Conservation (phyloP, 352 stramenopile species). For the Globisporangium iwayamae region DNA sequence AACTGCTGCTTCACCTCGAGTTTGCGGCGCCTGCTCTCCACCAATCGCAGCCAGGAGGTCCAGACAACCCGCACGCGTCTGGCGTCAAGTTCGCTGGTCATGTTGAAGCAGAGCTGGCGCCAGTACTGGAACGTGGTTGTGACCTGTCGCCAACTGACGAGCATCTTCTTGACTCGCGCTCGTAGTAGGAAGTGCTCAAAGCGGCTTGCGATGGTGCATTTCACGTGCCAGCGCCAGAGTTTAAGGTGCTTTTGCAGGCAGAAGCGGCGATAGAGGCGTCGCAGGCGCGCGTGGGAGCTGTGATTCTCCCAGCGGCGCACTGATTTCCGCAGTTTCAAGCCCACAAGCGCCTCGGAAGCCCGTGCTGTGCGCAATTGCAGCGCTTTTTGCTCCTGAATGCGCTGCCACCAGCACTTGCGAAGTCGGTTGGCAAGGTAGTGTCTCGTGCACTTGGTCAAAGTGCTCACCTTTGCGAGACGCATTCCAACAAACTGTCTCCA, state of each 20-base stretch:
- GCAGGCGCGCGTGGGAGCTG: slow-evolving; percentile 9
- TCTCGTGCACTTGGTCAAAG: slow-evolving; percentile 7
- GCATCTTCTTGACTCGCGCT: slow-evolving; percentile 23
- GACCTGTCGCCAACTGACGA: slow-evolving; percentile 23
- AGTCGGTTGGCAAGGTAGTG: slow-evolving; percentile 23
- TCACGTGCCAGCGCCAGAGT: slow-evolving; percentile 28
- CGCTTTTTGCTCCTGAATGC: slow-evolving; percentile 9
- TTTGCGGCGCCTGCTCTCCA: slow-evolving; percentile 8
- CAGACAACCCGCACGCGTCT: slow-evolving; percentile 17
- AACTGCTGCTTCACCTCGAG: slow-evolving; percentile 1
- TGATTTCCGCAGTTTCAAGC: slow-evolving; percentile 11
- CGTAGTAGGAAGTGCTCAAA: slow-evolving; percentile 29
- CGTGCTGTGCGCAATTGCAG: slow-evolving; percentile 4
- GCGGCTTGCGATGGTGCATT: slow-evolving; percentile 27
- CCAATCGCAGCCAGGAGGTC: slow-evolving; percentile 20
- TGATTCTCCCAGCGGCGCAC: slow-evolving; percentile 25
- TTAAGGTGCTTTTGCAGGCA: slow-evolving; percentile 35
- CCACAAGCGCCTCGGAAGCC: slow-evolving; percentile 13
- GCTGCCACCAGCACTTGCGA: slow-evolving; percentile 21
- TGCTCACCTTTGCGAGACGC: slow-evolving; percentile 9
- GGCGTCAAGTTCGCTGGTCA: slow-evolving; percentile 5
- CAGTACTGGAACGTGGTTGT: slow-evolving; percentile 22
- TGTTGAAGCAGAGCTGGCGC: slow-evolving; percentile 21
- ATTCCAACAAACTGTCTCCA: slow-evolving; percentile 21
- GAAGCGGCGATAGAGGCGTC: slow-evolving; percentile 24